Base-by-base conservation (phyloP, 208 protist species). In the Trypanosoma avium region DNA sequence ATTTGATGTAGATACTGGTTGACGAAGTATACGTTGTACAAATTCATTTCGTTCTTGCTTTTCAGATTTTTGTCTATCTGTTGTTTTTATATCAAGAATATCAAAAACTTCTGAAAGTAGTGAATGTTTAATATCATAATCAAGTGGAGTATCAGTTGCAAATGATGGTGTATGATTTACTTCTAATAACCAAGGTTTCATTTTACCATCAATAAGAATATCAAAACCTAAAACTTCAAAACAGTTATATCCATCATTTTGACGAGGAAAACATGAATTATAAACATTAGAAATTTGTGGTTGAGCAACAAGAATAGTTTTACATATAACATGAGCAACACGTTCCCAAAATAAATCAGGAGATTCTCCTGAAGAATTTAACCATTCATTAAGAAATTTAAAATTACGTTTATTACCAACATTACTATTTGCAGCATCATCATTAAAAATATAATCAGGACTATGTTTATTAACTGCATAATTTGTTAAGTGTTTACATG, bases 201-300 rank as follows among this genome's bases (percentile, higher is more conserved):
- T 80, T 29, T 94, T 90, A 53, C 80, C 48, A 67, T 98, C 96
- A 29, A 99, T 67, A 2, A 99, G 72, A 24, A 99, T 86, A 68
- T 99, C 97, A 70, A 99, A 98, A 19, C 97, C 97, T 29, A 98
- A 81, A 12, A 99, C 71, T 81, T 99, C 96, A 68, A 98, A 98
- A 81, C 95, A 98, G 68, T 76, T 88, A 75, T 94, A 94, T 32
- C 92, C 91, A 24, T 95, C 88, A 74, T 97, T 96, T 69, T 79
- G 77, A 35, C 78, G 75, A 17, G 93, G 87, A 65, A 97, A 97
- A 73, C 88, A 97, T 27, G 89, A 88, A 70, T 93, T 88, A 82
- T 97, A 98, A 40, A 95, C 92, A 53, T 85, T 79, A 2, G 70
- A 60, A 55, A 98, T 92, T 30, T 92, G 82, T 42, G 93, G 92